Base-by-base conservation (phyloP, 352 stramenopile genomes). In the Pythium utonaiense region DNA sequence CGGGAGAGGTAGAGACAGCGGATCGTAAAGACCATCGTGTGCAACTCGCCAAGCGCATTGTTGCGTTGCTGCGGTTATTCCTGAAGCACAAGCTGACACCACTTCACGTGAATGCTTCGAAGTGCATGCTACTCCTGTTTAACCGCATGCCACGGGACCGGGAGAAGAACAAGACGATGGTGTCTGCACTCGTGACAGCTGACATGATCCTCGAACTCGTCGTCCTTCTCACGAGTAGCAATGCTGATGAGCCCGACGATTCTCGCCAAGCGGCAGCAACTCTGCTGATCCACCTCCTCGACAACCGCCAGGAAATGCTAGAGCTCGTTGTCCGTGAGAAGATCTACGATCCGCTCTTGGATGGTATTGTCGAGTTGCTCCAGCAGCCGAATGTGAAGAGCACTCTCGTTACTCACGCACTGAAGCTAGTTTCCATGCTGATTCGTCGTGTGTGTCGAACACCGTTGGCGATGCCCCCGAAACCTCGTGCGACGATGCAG, bases 261-360 rank as follows among this genome's bases (percentile, higher is more conserved):
- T 87, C 80, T 7, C 78, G 82, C 12, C 72, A 83, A 31, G 77
- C 81, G 16, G 78, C 86, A 54, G 75, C 85, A 5, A 71, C 78
- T 19, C 59, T 95, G 30, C 45, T 95, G 28, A 66, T 86, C 6
- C 64, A 89, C 60, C 67, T 95, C 31, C 80, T 95, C 50, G 83
- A 91, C 57, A 80, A 73, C 40, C 67, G 70, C 6, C 57, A 68
- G 4, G 64, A 75, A 42, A 41, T 93, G 30, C 69, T 95, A 8
- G 72, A 71, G 24, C 45, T 83, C 19, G 84, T 91, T 49, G 64
- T 91, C 22, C 62, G 71, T 21, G 61, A 89, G 21, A 71, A 70
- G 19, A 78, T 93, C 34, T 91, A 93, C 53, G 25, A 56, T 8
- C 62, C 77, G 0, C 64, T 91, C 12, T 84, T 93, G 41, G 67